phyloP scores from a whole-genome alignment of 1,139 yeast species.

The Meyerozyma athensensis region DNA sequence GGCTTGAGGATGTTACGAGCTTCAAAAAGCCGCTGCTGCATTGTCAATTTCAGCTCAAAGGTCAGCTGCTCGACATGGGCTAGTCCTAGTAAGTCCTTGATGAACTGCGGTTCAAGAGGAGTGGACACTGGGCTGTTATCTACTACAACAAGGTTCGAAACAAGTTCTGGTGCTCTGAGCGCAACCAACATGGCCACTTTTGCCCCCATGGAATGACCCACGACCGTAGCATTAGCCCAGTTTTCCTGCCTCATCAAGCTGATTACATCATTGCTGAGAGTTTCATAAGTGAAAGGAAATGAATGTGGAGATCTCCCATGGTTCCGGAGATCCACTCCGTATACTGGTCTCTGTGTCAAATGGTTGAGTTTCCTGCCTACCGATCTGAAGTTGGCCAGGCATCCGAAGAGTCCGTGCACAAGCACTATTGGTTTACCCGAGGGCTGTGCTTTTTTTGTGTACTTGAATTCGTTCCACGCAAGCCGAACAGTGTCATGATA shows the following conservation, averaged over 20 bases:
- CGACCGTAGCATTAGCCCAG: slow-evolving; percentile 23
- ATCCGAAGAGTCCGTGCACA: slow-evolving; percentile 49
- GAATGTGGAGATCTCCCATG: slow-evolving; percentile 48
- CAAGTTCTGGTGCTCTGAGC: slow-evolving; percentile 32
- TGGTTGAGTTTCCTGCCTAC: slow-evolving; percentile 33
- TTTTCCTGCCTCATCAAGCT: slow-evolving; percentile 23
- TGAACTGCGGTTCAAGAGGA: slow-evolving; percentile 22
- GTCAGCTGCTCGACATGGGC: slow-evolving; percentile 17
- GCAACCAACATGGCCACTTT: slow-evolving; percentile 47
- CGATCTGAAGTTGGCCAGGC: slow-evolving; percentile 33
- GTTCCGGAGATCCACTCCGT: slow-evolving; percentile 47
- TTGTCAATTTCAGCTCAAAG: not conserved
- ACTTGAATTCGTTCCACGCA: slow-evolving; percentile 1
- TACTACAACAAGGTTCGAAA: slow-evolving; percentile 38
- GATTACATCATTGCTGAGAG: slow-evolving; percentile 41
- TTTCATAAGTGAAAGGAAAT: slow-evolving; percentile 38
- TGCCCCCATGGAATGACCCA: slow-evolving; percentile 55
- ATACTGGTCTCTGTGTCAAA: slow-evolving; percentile 26
- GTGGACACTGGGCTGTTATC: slow-evolving; percentile 43
- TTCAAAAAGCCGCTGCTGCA: not conserved
- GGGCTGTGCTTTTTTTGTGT: not conserved
- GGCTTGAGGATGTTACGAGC: not conserved
- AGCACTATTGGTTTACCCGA: slow-evolving; percentile 29
- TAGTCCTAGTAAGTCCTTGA: slow-evolving; percentile 28
- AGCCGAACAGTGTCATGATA: not conserved